phyloP scores from a whole-genome alignment of 306 rosid genomes.

The Alnus glutinosa region DNA sequence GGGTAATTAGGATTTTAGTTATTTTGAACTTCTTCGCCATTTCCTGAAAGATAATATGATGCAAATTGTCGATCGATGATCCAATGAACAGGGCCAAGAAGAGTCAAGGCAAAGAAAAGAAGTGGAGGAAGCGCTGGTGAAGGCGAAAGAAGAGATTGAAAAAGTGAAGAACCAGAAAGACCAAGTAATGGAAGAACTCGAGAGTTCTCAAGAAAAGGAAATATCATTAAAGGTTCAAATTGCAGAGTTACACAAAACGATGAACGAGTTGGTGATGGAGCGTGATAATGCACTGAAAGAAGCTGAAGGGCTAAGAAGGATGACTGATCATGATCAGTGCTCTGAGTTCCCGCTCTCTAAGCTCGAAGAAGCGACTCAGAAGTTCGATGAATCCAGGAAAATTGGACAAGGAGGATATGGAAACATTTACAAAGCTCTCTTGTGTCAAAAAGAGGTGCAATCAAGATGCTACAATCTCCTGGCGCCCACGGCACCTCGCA shows the following conservation, averaged over 20 bases:
- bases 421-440: constrained; percentile 57
- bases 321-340: constrained; percentile 29
- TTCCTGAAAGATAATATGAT: neutral
- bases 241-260: constrained; percentile 44
- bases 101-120: constrained; percentile 65
- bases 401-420: constrained; percentile 66
- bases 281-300: constrained; percentile 47
- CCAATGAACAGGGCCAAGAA: constrained; percentile 53
- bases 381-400: constrained; percentile 43
- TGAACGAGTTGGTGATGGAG: constrained; percentile 42
- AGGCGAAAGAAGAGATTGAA: constrained; percentile 47
- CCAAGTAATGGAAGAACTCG: constrained; percentile 49
- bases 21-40: constrained; percentile 19
- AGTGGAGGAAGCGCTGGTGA: constrained; percentile 53
- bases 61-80: constrained; percentile 6
- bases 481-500: constrained; percentile 72
- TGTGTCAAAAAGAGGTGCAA: constrained; percentile 78
- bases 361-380: constrained; percentile 45
- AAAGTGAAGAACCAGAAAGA: constrained; percentile 38
- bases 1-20: neutral
- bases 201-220: constrained; percentile 47
- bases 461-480: constrained; percentile 54
- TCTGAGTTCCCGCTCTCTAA: constrained; percentile 42
- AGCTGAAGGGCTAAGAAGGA: constrained; percentile 47
- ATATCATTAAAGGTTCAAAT: constrained; percentile 48